Conservation (phyloP, 805 yeast genomes). For the Metschnikowia rubicola region DNA sequence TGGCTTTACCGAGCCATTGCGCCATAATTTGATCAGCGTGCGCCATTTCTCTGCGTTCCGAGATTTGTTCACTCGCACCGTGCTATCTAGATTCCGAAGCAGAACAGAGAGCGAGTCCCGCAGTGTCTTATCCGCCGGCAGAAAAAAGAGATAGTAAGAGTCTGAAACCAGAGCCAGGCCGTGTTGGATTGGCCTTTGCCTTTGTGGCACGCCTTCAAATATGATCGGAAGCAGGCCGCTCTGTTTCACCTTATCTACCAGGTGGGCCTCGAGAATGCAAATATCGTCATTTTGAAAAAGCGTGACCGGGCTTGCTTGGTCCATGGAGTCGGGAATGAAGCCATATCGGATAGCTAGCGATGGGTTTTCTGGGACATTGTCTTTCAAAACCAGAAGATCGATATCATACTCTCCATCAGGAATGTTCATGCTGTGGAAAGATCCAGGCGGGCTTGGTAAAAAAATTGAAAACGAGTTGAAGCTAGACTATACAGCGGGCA, state of each 20-base stretch:
- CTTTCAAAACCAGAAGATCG: slow-evolving; percentile 28
- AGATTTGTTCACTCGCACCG: slow-evolving; percentile 37
- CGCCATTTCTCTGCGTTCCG: slow-evolving; percentile 32
- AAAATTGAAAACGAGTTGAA: too few relatives aligned
- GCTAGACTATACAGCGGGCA: too few relatives aligned
- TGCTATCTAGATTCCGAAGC: slow-evolving; percentile 26
- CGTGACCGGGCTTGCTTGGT: slow-evolving; percentile 29
- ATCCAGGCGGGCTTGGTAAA: too few relatives aligned
- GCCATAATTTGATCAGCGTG: slow-evolving; percentile 17
- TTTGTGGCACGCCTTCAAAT: slow-evolving; percentile 39
- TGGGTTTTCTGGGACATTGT: neutral
- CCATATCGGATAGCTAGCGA: slow-evolving; percentile 34
- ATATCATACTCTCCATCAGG: slow-evolving; percentile 45
- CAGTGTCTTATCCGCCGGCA: slow-evolving; percentile 13
- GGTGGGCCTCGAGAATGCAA: slow-evolving; percentile 30
- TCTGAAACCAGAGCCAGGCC: slow-evolving; percentile 20
- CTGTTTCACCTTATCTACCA: slow-evolving; percentile 20
- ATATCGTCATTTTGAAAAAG: slow-evolving; percentile 35
- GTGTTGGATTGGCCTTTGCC: slow-evolving; percentile 16
- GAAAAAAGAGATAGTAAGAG: slow-evolving; percentile 28
- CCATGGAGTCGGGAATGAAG: slow-evolving; percentile 40
- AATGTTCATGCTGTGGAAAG: slow-evolving; percentile 21
- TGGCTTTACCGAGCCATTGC: neutral
- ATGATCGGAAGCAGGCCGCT: slow-evolving; percentile 22
- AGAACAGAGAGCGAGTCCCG: slow-evolving; percentile 2